These are phyloP conservation scores for Xylaria sp. DNA, from an alignment of 2,329 filamentous ascomycete genomes.

Conservation along the genomic window DNA sequence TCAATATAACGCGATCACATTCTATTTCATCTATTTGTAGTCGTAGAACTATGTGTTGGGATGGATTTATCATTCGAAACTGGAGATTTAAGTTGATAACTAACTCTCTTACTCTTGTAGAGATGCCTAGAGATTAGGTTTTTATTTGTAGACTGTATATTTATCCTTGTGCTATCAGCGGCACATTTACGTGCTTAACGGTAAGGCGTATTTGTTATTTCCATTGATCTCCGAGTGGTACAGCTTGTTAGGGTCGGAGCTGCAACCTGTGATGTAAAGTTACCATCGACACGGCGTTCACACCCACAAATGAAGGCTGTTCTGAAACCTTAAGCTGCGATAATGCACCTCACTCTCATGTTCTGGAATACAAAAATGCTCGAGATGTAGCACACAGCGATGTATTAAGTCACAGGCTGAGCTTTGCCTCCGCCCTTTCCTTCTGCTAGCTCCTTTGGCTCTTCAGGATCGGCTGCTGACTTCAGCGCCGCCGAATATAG, in stretches of 20 bases:
- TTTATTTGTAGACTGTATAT: background rate
- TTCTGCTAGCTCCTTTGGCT: conserved; percentile 13
- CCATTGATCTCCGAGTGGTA: background rate
- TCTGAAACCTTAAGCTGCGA: background rate
- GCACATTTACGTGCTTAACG: background rate
- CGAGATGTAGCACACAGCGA: background rate
- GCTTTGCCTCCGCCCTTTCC: conserved; percentile 22
- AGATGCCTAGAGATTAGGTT: background rate
- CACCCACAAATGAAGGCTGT: background rate
- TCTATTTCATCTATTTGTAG: background rate
- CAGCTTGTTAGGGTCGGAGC: background rate
- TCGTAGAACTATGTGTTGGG: background rate
- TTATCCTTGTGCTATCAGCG: background rate
- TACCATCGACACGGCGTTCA: background rate
- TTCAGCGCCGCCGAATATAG: conserved; percentile 64
- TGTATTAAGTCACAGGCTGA: conserved; percentile 11
- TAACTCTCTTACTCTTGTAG: background rate
- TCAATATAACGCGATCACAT: background rate
- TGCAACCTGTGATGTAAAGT: background rate
- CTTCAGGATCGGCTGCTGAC: conserved; percentile 33
- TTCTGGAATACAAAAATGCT: background rate
- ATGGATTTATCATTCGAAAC: background rate
- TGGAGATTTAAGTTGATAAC: too few relatives aligned
- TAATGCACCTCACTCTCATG: too few relatives aligned
- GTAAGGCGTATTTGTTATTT: background rate